Evolutionary conservation across 2,329 filamentous ascomycete species (phyloP), one percentile per base, ranked within the genome.

Genomic region (Nemania serpens): DNA sequence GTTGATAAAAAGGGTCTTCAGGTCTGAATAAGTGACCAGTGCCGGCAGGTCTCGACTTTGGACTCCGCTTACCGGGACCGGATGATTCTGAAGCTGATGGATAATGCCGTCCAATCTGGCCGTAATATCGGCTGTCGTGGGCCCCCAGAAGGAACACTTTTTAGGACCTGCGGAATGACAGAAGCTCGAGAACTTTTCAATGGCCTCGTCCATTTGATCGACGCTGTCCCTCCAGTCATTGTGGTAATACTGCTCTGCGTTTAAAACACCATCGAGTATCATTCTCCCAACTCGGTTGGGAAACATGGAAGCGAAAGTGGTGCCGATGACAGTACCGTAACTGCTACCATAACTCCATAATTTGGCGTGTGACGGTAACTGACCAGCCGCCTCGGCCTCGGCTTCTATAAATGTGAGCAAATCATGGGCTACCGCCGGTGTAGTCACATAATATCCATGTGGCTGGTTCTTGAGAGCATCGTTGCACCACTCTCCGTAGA

Each of bases 231-330:
- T 62, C 55, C 46, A 53, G 51, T 59, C 37, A 29, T 64, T 64
- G 1, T 29, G 12, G 5, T 64, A 76, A 45, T 82, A 81, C 51
- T 80, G 76, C 37, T 75, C 71, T 15, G 71, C 71, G 17, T 75
- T 69, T 10, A 75, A 68, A 5, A 69, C 75, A 65, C 71, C 74
- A 36, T 75, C 73, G 2, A 75, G 56, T 18, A 84, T 74, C 52
- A 82, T 65, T 61, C 77, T 72, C 63, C 77, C 69, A 63, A 81
- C 72, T 43, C 72, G 77, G 53, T 78, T 74, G 9, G 78, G 77
- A 53, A 76, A 78, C 73, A 79, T 77, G n/a, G 75, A 72, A 10
- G 77, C 76, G 50, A 77, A 77, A 2, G 75, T 77, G 11, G 70
- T 70, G 2, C 78, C 77, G 6, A 79, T 64, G 7, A 76, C 54